A percentile compares a stretch with the other conserved stretches of the same genome.
Conservation (phyloP, 352 stramenopile genomes). For the Pilasporangium apinafurcum region DNA sequence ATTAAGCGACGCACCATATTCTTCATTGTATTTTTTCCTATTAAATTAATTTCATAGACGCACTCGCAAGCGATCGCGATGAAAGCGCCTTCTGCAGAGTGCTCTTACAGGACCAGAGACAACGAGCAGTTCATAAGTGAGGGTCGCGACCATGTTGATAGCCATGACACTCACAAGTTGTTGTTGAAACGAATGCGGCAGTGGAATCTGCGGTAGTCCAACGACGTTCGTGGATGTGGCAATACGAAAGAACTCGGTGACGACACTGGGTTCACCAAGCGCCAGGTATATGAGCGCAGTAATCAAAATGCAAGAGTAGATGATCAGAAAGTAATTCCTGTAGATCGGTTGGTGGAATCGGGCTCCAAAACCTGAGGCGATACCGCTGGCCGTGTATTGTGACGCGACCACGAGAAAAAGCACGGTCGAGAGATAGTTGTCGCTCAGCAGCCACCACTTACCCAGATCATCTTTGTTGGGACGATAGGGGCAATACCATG, state of each 20-base stretch:
- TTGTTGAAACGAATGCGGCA: slow-evolving; percentile 32
- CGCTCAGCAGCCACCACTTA: slow-evolving; percentile 25
- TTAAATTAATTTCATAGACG: slow-evolving; percentile 9
- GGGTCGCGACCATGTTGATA: slow-evolving; percentile 8
- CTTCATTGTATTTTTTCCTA: too few relatives aligned
- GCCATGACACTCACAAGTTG: slow-evolving; percentile 5
- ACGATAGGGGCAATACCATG: slow-evolving; percentile 21
- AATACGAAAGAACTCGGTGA: slow-evolving; percentile 34
- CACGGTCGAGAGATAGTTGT: slow-evolving; percentile 13
- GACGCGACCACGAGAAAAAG: slow-evolving; percentile 11
- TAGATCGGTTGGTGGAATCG: slow-evolving; percentile 29
- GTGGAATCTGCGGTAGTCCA: slow-evolving; percentile 23
- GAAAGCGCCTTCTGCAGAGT: slow-evolving; percentile 5
- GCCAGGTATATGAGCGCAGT: slow-evolving; percentile 24
- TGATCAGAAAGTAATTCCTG: slow-evolving; percentile 21
- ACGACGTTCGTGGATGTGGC: slow-evolving; percentile 35
- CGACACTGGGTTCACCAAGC: slow-evolving; percentile 19
- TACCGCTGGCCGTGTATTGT: slow-evolving; percentile 5
- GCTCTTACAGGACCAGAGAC: slow-evolving; percentile 11
- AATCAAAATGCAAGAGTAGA: slow-evolving; percentile 11
- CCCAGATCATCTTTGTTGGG: slow-evolving; percentile 13
- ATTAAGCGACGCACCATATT: too few relatives aligned
- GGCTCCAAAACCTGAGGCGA: slow-evolving; percentile 24
- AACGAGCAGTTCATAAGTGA: slow-evolving; percentile 16
- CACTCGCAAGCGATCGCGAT: slow-evolving; percentile 9